These are phyloP conservation scores for Dunaliella sp. DNA, from an alignment of 139 green algal genomes.

Conservation along the genomic window DNA sequence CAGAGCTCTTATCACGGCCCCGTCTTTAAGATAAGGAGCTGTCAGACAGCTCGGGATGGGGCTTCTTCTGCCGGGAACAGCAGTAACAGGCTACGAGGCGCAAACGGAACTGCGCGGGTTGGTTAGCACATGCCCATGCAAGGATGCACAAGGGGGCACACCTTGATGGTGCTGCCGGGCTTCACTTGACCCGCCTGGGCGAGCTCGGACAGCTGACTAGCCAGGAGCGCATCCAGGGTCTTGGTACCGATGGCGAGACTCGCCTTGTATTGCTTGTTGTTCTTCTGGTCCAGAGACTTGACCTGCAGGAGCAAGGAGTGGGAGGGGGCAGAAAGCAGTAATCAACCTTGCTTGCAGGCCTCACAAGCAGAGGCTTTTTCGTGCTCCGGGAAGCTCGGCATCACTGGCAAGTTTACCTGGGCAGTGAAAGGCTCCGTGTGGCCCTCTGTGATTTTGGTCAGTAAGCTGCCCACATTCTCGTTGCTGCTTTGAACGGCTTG, in stretches of 20 bases:
- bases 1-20: no score
- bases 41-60: no score
- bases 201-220: conserved; percentile 35
- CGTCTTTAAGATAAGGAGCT: no score
- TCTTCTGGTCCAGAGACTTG: neutral
- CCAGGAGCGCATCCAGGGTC: conserved; percentile 38
- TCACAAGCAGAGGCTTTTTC: neutral
- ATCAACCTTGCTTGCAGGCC: neutral
- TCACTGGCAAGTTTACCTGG: neutral
- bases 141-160: no score
- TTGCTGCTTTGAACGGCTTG: neutral
- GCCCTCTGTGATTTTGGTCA: neutral
- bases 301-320: neutral
- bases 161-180: conserved; percentile 17
- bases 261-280: conserved; percentile 41
- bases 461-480: neutral
- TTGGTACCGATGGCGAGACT: conserved; percentile 43
- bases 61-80: no score
- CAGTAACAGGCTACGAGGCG: no score
- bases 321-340: neutral
- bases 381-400: neutral
- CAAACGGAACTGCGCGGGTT: no score
- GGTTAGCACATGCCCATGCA: no score
- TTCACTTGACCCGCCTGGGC: conserved; percentile 12
- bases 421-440: neutral